phyloP scores from a whole-genome alignment of 1,284 basidiomycete genomes.

The Kwoniella shivajii region DNA sequence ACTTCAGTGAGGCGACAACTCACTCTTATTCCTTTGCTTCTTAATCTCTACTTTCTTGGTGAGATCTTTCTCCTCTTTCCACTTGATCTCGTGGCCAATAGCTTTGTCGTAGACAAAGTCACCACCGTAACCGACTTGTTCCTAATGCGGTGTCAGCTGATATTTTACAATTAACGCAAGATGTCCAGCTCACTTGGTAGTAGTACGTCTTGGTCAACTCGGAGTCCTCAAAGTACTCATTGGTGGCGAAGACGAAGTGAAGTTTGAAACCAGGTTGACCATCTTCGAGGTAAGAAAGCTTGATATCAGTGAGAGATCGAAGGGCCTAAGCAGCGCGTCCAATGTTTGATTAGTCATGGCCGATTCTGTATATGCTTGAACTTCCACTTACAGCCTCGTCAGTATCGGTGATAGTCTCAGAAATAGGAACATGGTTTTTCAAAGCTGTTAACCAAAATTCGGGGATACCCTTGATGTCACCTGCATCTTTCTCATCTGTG shows the following conservation, averaged over 20 bases:
- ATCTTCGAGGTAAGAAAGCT: slow-evolving; percentile 65
- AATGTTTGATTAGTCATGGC: too few species aligned
- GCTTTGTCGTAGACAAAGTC: slow-evolving; percentile 96
- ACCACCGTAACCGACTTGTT: slow-evolving; percentile 88
- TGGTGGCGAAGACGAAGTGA: slow-evolving; percentile 75
- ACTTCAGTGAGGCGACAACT: slow-evolving; percentile 39
- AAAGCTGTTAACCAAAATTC: slow-evolving; percentile 98
- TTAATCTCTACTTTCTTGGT: slow-evolving; percentile 98
- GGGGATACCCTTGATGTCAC: slow-evolving; percentile 68
- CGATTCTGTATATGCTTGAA: slow-evolving; percentile 23
- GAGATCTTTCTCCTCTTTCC: slow-evolving; percentile 98
- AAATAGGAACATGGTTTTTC: slow-evolving; percentile 84
- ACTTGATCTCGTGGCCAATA: slow-evolving; percentile 85
- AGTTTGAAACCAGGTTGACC: slow-evolving; percentile 89
- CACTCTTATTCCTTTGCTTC: slow-evolving; percentile 98
- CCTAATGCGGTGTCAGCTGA: slow-evolving; percentile 41
- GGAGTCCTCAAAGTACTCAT: slow-evolving; percentile 86
- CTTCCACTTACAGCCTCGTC: slow-evolving; percentile 66
- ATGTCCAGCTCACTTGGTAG: slow-evolving; percentile 66
- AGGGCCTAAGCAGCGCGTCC: slow-evolving; percentile 52
- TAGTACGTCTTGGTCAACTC: slow-evolving; percentile 90
- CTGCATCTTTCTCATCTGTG: slow-evolving; percentile 38
- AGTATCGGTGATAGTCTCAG: slow-evolving; percentile 88
- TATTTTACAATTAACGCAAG: not conserved
- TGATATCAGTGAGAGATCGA: slow-evolving; percentile 69